phyloP scores from a whole-genome alignment of 2,329 filamentous ascomycete genomes.

The Lasiodiplodia hormozganensis region DNA sequence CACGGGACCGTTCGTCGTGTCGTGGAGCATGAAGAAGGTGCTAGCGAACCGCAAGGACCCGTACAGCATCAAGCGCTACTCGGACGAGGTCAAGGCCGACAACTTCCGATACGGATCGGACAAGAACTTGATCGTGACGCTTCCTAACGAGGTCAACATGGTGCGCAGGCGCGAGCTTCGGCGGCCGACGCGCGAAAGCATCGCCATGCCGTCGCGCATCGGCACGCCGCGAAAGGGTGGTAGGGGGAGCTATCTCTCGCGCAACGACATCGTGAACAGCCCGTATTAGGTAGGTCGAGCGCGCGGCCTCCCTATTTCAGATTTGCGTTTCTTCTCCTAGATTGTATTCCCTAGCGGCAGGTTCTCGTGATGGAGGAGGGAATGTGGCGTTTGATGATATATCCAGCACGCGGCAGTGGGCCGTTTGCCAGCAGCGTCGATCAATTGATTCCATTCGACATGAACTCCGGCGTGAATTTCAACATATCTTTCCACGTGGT shows the following conservation, averaged over 20 bases:
- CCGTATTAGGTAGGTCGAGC: conserved; percentile 58
- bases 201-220: conserved; percentile 67
- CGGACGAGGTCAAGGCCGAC: conserved; percentile 94
- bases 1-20: conserved; percentile 94
- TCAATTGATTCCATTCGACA: background rate
- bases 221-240: conserved; percentile 39
- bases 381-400: conserved; percentile 25
- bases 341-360: conserved; percentile 2
- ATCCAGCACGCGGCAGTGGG: conserved; percentile 4
- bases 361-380: background rate
- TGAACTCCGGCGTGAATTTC: background rate
- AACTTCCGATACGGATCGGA: conserved; percentile 98
- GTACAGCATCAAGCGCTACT: conserved; percentile 96
- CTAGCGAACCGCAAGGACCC: conserved; percentile 80
- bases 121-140: conserved; percentile 96
- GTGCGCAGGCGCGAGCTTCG: conserved; percentile 85
- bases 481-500: background rate
- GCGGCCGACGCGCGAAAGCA: conserved; percentile 91
- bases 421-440: conserved; percentile 10
- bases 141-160: conserved; percentile 99
- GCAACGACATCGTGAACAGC: conserved; percentile 83
- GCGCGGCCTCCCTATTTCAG: background rate
- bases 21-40: conserved; percentile 94
- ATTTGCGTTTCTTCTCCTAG: background rate
- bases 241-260: conserved; percentile 74